Percentiles rank a stretch among this genome's conserved stretches.
Evolutionary conservation across 306 rosid genomes (phyloP).

Genomic region (Trifolium fragiferum): DNA sequence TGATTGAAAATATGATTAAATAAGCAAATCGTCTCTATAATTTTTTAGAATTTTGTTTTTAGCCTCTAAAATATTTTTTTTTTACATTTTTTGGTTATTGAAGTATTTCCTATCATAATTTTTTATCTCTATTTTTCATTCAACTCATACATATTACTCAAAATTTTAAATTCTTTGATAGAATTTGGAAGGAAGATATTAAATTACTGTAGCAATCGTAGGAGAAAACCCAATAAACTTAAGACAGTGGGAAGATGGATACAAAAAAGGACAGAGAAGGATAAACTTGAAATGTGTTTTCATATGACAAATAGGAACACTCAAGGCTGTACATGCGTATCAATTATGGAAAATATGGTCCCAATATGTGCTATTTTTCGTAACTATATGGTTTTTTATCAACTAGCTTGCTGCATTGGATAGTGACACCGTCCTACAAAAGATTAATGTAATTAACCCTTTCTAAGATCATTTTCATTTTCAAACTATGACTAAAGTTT

Average conservation of each 20-base stretch:
- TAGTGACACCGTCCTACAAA: slow-evolving; percentile 11
- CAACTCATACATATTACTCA: too few relatives aligned
- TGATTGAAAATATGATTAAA: too few relatives aligned
- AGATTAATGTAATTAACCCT: slow-evolving; percentile 3
- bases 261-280: slow-evolving; percentile 20
- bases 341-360: slow-evolving; percentile 47
- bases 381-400: slow-evolving; percentile 43
- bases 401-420: slow-evolving; percentile 38
- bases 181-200: neutral
- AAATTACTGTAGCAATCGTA: neutral
- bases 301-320: slow-evolving; percentile 3
- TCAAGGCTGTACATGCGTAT: slow-evolving; percentile 25
- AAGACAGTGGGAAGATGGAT: slow-evolving; percentile 19
- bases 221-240: neutral
- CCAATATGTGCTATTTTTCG: slow-evolving; percentile 39
- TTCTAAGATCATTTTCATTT: slow-evolving; percentile 23
- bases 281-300: slow-evolving; percentile 21
- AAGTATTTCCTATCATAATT: too few relatives aligned
- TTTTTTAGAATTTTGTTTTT: too few relatives aligned
- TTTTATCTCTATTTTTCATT: too few relatives aligned
- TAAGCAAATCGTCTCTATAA: too few relatives aligned
- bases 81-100: too few relatives aligned
- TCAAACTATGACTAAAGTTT: neutral
- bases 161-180: too few relatives aligned
- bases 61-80: too few relatives aligned